A percentile compares a stretch with the other conserved stretches of the same genome.
Evolutionary conservation across 2,329 filamentous ascomycete species (phyloP).

Genomic region (Aspergillus aculeatus): DNA sequence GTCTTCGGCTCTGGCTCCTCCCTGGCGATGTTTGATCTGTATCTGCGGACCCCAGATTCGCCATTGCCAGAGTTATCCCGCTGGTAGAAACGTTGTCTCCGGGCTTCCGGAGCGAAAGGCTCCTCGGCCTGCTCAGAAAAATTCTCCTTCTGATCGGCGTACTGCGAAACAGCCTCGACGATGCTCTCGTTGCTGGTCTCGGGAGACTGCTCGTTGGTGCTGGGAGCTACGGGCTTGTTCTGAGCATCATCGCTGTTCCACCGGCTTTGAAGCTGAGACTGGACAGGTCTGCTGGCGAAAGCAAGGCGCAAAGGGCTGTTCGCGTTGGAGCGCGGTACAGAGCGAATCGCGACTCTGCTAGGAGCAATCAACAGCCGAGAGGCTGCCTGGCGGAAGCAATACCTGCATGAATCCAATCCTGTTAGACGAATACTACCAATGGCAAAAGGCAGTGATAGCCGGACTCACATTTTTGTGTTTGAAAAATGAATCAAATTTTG

Average conservation of each 20-base stretch:
- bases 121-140: neutral
- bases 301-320: constrained; percentile 28
- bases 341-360: constrained; percentile 43
- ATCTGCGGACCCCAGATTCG: too few relatives aligned
- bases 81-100: neutral
- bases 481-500: too few relatives aligned
- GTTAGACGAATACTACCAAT: neutral
- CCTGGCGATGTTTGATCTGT: too few relatives aligned
- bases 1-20: constrained; percentile 34
- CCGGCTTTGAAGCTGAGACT: constrained; percentile 43
- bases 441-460: neutral
- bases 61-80: too few relatives aligned
- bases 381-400: constrained; percentile 58
- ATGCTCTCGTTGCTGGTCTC: neutral
- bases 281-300: constrained; percentile 41
- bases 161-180: neutral
- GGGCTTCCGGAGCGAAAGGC: constrained; percentile 13
- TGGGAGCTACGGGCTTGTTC: neutral
- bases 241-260: constrained; percentile 16
- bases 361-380: constrained; percentile 54
- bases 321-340: constrained; percentile 40
- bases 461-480: neutral
- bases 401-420: constrained; percentile 42
- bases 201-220: neutral
- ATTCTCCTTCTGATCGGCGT: neutral